Percentiles rank a stretch among this genome's conserved stretches.
phyloP scores from a whole-genome alignment of 129 eudicot species.

The Lactuca sativa region DNA sequence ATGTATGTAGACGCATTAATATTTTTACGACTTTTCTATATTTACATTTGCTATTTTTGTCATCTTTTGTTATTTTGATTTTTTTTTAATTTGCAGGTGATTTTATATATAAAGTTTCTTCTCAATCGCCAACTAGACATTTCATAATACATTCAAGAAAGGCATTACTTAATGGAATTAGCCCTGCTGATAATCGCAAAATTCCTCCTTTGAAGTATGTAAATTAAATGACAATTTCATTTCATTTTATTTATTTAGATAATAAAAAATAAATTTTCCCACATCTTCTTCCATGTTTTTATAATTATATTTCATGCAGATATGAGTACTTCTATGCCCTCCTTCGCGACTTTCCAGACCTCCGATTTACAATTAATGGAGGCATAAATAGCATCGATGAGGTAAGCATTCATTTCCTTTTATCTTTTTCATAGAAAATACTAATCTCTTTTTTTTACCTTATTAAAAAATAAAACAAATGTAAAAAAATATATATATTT shows the following conservation, averaged over 20 bases:
- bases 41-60: constrained; percentile 10
- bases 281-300: too few species aligned
- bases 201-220: constrained; percentile 93
- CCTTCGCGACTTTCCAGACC: constrained; percentile 94
- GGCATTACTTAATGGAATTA: constrained; percentile 94
- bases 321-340: constrained; percentile 92
- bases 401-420: constrained; percentile 39
- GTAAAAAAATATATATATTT: background rate
- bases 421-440: too few species aligned
- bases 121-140: constrained; percentile 89
- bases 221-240: background rate
- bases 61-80: background rate
- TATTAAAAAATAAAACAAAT: too few species aligned
- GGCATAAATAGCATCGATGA: constrained; percentile 83
- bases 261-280: too few species aligned
- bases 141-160: constrained; percentile 86
- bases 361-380: constrained; percentile 86
- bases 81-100: constrained; percentile 66
- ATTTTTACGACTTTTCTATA: constrained; percentile 1
- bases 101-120: constrained; percentile 84
- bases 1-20: background rate
- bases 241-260: too few species aligned
- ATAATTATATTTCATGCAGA: constrained; percentile 39
- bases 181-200: constrained; percentile 88
- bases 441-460: too few species aligned